Evolutionary conservation across 2,329 filamentous ascomycete genomes (phyloP).

Genomic region (Incumbomyces delicatus): DNA sequence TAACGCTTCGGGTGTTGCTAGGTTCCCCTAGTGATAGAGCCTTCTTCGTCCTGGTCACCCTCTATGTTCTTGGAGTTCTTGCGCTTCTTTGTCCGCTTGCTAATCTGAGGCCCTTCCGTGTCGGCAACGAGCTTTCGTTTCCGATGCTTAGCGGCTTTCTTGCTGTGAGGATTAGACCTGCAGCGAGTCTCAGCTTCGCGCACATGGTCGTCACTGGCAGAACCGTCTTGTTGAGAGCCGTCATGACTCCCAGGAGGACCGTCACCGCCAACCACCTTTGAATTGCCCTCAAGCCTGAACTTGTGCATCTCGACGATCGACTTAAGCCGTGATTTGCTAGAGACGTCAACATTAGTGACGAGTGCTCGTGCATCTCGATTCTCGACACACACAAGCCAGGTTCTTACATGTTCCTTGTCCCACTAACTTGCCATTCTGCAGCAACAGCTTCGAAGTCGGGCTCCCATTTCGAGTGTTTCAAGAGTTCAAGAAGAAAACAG

Average conservation of each 20-base stretch:
- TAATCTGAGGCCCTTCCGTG: neutral
- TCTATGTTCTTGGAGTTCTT: neutral
- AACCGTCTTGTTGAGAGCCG: too few species aligned
- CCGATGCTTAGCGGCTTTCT: neutral
- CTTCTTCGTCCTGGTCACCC: neutral
- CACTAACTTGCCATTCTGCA: neutral
- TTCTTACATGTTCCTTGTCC: neutral
- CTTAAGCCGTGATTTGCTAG: slow-evolving; percentile 1
- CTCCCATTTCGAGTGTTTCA: slow-evolving; percentile 1
- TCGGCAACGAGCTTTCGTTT: neutral
- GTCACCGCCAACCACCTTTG: neutral
- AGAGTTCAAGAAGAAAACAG: slow-evolving; percentile 1
- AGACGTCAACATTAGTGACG: neutral
- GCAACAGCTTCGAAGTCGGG: slow-evolving; percentile 4
- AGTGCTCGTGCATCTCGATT: neutral
- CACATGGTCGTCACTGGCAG: too few species aligned
- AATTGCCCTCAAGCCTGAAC: neutral
- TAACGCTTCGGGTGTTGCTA: neutral
- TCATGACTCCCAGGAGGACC: neutral
- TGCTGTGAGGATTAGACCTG: too few species aligned
- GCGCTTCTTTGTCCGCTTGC: neutral
- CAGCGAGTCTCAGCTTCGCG: too few species aligned
- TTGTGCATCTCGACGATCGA: neutral
- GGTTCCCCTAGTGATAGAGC: neutral
- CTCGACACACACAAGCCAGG: too few species aligned